Conservation (phyloP, 31 red algal genomes). For the Porphyra umbilicalis region DNA sequence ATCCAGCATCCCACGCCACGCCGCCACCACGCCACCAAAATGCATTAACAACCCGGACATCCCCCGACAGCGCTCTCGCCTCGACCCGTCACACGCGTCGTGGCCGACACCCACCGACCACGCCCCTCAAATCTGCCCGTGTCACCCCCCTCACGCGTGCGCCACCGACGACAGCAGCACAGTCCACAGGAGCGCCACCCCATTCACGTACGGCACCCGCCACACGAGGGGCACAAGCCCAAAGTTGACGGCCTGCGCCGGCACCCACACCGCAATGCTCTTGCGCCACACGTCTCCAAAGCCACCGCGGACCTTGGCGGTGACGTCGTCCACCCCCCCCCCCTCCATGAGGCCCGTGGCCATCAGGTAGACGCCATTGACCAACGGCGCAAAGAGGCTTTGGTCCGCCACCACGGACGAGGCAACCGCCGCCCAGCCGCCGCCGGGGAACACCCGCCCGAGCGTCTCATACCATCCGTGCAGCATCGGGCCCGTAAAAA, state of each 20-base stretch:
- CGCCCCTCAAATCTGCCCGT: no score
- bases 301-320: not conserved
- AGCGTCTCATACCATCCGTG: not conserved
- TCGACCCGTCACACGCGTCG: no score
- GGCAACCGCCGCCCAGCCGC: not conserved
- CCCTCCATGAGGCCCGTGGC: not conserved
- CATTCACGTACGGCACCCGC: not conserved
- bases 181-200: constrained; percentile 5
- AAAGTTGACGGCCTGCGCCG: constrained; percentile 13
- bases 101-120: no score
- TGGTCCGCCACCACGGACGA: not conserved
- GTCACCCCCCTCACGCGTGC: not conserved
- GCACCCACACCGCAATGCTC: constrained; percentile 4
- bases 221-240: not conserved
- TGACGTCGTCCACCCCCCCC: not conserved
- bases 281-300: not conserved
- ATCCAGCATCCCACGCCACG: no score
- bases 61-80: no score
- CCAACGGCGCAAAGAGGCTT: not conserved
- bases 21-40: no score
- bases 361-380: not conserved
- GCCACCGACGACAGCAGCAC: not conserved
- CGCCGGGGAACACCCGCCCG: not conserved
- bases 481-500: not conserved
- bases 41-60: no score